Evolutionary conservation across 805 yeast genomes (phyloP).

Genomic region (Metschnikowia arizonensis): DNA sequence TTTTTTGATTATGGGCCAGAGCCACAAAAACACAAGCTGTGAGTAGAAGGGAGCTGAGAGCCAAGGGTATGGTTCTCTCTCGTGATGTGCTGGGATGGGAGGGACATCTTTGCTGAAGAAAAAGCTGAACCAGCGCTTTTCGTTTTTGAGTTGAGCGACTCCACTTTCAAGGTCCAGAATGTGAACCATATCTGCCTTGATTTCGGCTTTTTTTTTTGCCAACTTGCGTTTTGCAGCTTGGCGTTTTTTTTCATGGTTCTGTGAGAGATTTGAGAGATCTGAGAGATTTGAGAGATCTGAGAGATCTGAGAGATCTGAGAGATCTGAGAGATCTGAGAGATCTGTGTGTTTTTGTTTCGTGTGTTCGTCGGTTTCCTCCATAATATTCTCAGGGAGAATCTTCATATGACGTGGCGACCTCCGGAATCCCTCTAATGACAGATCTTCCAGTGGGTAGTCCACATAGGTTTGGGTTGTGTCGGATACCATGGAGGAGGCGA

Average conservation of each 20-base stretch:
- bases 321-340: no score
- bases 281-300: no score
- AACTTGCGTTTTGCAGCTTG: background rate
- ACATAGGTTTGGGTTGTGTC: constrained; percentile 18
- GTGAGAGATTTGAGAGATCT: no score
- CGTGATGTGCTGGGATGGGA: constrained; percentile 47
- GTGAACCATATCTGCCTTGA: background rate
- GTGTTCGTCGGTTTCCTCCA: constrained; percentile 1
- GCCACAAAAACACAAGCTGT: constrained; percentile 39
- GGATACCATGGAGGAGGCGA: constrained; percentile 8
- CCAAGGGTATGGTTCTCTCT: constrained; percentile 50
- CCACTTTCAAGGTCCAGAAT: constrained; percentile 7
- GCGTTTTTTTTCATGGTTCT: background rate
- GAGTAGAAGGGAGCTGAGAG: constrained; percentile 27
- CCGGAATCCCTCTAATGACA: constrained; percentile 7
- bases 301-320: no score
- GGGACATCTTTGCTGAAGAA: constrained; percentile 48
- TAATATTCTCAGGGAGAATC: constrained; percentile 1
- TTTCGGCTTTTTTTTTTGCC: background rate
- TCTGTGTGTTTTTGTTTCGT: no score
- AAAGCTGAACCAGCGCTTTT: constrained; percentile 49
- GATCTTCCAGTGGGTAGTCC: constrained; percentile 12
- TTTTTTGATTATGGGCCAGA: constrained; percentile 35
- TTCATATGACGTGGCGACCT: constrained; percentile 1
- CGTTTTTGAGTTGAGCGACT: constrained; percentile 34